phyloP scores from a whole-genome alignment of 148 eudicot genomes.

The Drosera capensis region DNA sequence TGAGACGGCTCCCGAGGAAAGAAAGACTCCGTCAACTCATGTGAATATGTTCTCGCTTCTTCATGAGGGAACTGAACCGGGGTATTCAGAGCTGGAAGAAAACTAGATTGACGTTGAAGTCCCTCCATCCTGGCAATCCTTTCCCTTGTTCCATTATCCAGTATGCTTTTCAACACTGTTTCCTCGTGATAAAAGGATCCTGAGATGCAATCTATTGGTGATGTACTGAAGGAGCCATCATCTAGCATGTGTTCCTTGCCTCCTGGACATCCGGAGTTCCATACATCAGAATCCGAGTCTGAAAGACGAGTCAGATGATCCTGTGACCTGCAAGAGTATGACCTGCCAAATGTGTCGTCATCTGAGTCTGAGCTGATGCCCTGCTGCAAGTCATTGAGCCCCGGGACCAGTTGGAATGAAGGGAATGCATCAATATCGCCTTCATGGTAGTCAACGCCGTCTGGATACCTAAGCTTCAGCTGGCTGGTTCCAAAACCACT shows the following conservation, averaged over 20 bases:
- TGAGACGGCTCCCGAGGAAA: constrained; percentile 24
- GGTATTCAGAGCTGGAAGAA: constrained; percentile 33
- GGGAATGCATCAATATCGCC: constrained; percentile 45
- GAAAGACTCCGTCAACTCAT: constrained; percentile 13
- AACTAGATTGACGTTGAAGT: constrained; percentile 14
- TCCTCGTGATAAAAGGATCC: constrained; percentile 27
- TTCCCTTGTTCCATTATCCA: constrained; percentile 11
- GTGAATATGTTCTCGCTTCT: constrained; percentile 20
- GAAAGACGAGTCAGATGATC: constrained; percentile 44
- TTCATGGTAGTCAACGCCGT: constrained; percentile 35
- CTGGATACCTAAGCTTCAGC: constrained; percentile 65
- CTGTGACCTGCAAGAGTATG: constrained; percentile 67
- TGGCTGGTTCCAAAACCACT: constrained; percentile 42
- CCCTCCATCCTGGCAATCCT: constrained; percentile 13
- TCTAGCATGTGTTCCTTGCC: constrained; percentile 29
- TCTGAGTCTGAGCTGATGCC: constrained; percentile 66
- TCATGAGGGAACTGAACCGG: constrained; percentile 26
- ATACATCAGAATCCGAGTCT: constrained; percentile 70
- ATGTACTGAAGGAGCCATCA: constrained; percentile 36
- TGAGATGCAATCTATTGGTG: constrained; percentile 51
- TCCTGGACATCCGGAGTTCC: constrained; percentile 58
- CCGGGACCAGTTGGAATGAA: constrained; percentile 88
- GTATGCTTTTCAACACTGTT: constrained; percentile 9
- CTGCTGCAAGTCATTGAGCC: constrained; percentile 24
- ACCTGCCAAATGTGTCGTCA: constrained; percentile 78